Evolutionary conservation across 495 filamentous ascomycete genomes (phyloP).

Genomic region (Talaromyces thailandensis): DNA sequence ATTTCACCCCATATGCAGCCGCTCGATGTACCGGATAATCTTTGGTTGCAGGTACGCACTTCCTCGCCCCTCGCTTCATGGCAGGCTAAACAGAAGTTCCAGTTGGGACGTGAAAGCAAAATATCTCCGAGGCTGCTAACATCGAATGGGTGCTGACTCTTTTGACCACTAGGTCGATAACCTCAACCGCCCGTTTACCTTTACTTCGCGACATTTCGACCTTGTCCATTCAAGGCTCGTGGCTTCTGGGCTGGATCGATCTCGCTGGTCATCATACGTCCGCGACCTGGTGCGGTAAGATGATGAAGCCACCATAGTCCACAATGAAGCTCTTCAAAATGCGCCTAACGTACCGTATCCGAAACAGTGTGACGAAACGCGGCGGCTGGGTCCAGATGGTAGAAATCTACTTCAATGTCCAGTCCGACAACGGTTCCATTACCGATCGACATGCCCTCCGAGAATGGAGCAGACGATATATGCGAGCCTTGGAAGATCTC

Average conservation of each 20-base stretch:
- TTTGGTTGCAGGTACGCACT: conserved; percentile 55
- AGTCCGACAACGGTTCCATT: conserved; percentile 83
- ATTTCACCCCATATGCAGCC: conserved; percentile 68
- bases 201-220: conserved; percentile 70
- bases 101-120: not conserved
- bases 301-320: not conserved
- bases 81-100: not conserved
- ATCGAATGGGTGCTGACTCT: conserved; percentile 15
- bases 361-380: conserved; percentile 45
- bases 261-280: conserved; percentile 73
- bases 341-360: conserved; percentile 2
- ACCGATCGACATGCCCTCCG: conserved; percentile 61
- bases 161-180: conserved; percentile 52
- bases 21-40: conserved; percentile 56
- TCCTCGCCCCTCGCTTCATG: not conserved
- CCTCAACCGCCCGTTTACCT: conserved; percentile 69
- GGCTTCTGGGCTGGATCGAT: conserved; percentile 63
- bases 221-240: conserved; percentile 84
- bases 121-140: not conserved
- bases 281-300: conserved; percentile 60
- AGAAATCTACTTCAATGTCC: conserved; percentile 79
- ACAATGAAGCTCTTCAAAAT: not conserved
- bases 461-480: conserved; percentile 63
- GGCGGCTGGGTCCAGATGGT: conserved; percentile 89
- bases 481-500: conserved; percentile 52